A percentile compares a stretch with the other conserved stretches of the same genome.
phyloP scores from a whole-genome alignment of 805 yeast species.

The Candida xiaguanensis region DNA sequence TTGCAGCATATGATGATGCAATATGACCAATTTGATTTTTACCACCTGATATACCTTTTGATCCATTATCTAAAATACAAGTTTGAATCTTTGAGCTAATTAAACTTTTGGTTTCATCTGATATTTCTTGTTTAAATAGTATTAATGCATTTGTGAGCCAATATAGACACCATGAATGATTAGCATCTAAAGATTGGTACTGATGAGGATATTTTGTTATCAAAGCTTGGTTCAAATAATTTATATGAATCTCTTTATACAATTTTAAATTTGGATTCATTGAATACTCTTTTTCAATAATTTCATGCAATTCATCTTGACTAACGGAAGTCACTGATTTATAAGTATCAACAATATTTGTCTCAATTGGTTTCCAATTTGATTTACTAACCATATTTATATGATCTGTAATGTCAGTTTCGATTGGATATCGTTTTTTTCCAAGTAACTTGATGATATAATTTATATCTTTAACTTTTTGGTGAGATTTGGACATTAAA shows the following conservation, averaged over 20 bases:
- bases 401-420: slow-evolving; percentile 1
- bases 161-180: slow-evolving; percentile 87
- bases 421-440: slow-evolving; percentile 3
- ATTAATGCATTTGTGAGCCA: slow-evolving; percentile 63
- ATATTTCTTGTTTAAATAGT: slow-evolving; percentile 12
- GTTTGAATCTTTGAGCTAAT: slow-evolving; percentile 22
- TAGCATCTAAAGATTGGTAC: slow-evolving; percentile 68
- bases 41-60: slow-evolving; percentile 82
- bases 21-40: slow-evolving; percentile 74
- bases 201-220: slow-evolving; percentile 44
- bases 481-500: not conserved
- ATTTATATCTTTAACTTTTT: not conserved
- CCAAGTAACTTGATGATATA: slow-evolving; percentile 5
- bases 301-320: slow-evolving; percentile 31
- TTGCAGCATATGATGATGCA: slow-evolving; percentile 79
- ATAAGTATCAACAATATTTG: slow-evolving; percentile 16
- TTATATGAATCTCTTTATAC: slow-evolving; percentile 34
- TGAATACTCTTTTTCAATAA: slow-evolving; percentile 15
- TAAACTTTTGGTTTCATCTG: slow-evolving; percentile 13
- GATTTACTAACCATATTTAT: not conserved
- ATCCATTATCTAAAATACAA: slow-evolving; percentile 28
- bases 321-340: slow-evolving; percentile 32
- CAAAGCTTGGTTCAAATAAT: slow-evolving; percentile 41
- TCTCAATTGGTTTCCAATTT: slow-evolving; percentile 5
- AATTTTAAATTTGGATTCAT: slow-evolving; percentile 9